Conservation (phyloP, 768 basidiomycete genomes). For the Pluteus cervinus region DNA sequence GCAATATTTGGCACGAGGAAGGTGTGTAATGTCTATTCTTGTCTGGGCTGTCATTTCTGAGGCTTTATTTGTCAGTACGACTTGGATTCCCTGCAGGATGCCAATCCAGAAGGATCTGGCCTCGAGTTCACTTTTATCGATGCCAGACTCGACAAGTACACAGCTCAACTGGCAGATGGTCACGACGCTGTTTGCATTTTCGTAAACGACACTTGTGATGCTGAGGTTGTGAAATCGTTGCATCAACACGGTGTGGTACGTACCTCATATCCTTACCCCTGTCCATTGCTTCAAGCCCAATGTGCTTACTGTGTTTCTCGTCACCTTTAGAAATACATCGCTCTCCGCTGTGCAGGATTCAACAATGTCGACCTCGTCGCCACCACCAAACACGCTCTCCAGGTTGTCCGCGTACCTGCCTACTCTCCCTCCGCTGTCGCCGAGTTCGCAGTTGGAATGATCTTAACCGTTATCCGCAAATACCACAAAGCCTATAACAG, state of each 20-base stretch:
- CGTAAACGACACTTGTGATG: constrained; percentile 37
- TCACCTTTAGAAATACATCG: constrained; percentile 38
- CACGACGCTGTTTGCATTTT: constrained; percentile 36
- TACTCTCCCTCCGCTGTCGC: constrained; percentile 40
- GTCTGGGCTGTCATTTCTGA: not conserved
- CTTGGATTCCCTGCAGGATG: constrained; percentile 23
- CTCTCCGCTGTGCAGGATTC: constrained; percentile 35
- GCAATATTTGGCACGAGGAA: constrained; percentile 35
- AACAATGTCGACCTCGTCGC: constrained; percentile 35
- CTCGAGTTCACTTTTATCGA: constrained; percentile 33
- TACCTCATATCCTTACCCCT: constrained; percentile 1
- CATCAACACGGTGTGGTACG: constrained; percentile 29
- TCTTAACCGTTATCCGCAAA: constrained; percentile 38
- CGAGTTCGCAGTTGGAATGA: constrained; percentile 41
- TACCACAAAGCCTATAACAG: constrained; percentile 40
- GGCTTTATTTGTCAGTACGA: constrained; percentile 25
- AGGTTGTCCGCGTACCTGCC: constrained; percentile 34
- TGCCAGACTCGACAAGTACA: constrained; percentile 27
- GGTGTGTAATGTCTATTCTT: constrained; percentile 13
- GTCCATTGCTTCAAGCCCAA: too few species aligned
- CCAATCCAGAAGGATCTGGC: constrained; percentile 18
- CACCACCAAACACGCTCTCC: constrained; percentile 24
- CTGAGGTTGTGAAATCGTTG: constrained; percentile 24
- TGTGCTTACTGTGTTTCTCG: too few species aligned
- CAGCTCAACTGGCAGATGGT: constrained; percentile 27